Percentiles rank a stretch among this genome's conserved stretches.
phyloP scores from a whole-genome alignment of 192 early-diverging fungal genomes.

The Gorgonomyces haynaldii region DNA sequence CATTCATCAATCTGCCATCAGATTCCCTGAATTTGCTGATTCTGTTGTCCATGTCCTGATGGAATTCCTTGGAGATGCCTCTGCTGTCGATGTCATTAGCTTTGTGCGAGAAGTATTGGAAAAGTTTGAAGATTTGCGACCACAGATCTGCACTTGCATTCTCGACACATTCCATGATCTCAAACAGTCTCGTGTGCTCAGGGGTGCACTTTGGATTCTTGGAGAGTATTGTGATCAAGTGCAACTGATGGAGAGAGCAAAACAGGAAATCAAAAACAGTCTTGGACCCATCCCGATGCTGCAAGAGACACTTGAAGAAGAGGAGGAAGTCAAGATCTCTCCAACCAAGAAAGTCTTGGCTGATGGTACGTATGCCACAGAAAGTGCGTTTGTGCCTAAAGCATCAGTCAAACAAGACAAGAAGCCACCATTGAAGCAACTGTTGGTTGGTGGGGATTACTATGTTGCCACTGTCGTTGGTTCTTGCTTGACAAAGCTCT shows the following conservation, averaged over 20 bases:
- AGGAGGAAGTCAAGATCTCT: slow-evolving; percentile 15
- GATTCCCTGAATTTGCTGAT: slow-evolving; percentile 93
- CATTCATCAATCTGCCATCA: slow-evolving; percentile 89
- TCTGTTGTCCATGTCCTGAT: slow-evolving; percentile 90
- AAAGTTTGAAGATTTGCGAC: slow-evolving; percentile 82
- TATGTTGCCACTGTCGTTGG: slow-evolving; percentile 85
- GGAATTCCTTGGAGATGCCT: slow-evolving; percentile 85
- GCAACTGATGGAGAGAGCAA: slow-evolving; percentile 64
- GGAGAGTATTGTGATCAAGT: slow-evolving; percentile 72
- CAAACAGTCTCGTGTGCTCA: slow-evolving; percentile 82
- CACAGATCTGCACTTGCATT: slow-evolving; percentile 68
- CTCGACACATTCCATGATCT: slow-evolving; percentile 78
- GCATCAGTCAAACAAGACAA: slow-evolving; percentile 11
- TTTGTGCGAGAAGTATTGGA: slow-evolving; percentile 98
- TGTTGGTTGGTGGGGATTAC: slow-evolving; percentile 88
- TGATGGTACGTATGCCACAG: slow-evolving; percentile 96
- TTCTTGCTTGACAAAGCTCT: slow-evolving; percentile 80
- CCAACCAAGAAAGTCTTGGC: slow-evolving; percentile 71
- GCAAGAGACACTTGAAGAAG: slow-evolving; percentile 37
- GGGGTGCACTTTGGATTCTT: slow-evolving; percentile 96
- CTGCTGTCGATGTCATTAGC: slow-evolving; percentile 86
- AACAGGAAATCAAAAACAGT: slow-evolving; percentile 68
- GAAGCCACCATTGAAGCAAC: slow-evolving; percentile 64
- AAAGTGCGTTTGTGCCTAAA: slow-evolving; percentile 66
- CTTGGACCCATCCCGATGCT: slow-evolving; percentile 91